A percentile compares a stretch with the other conserved stretches of the same genome.
Conservation (phyloP, 352 stramenopile genomes). For the Aphanomyces cochlioides region DNA sequence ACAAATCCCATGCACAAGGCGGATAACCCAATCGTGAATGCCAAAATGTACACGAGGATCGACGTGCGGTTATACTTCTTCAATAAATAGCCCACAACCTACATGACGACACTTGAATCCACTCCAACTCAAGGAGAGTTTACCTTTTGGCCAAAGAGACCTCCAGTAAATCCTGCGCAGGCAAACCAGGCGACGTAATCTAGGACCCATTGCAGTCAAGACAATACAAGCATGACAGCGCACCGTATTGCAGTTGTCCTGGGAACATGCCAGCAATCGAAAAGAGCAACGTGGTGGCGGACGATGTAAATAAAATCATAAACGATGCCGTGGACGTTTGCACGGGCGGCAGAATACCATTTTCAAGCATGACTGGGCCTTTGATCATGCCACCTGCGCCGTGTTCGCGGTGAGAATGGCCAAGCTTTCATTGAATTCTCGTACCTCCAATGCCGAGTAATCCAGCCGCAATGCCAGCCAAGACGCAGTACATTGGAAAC, state of each 20-base stretch:
- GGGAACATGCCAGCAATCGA: conserved; percentile 77
- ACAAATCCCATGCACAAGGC: conserved; percentile 66
- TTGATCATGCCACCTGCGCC: conserved; percentile 91
- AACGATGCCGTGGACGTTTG: conserved; percentile 91
- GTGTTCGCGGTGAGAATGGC: neutral
- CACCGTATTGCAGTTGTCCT: conserved; percentile 54
- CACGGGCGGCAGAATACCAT: conserved; percentile 88
- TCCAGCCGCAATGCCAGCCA: conserved; percentile 92
- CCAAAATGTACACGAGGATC: conserved; percentile 79
- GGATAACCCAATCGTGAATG: conserved; percentile 65
- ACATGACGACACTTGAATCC: conserved; percentile 46
- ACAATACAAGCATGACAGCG: conserved; percentile 43
- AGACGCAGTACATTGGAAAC: conserved; percentile 90
- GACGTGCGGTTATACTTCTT: conserved; percentile 86
- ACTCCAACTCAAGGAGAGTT: neutral
- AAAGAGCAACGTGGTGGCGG: conserved; percentile 90
- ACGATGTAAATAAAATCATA: conserved; percentile 89
- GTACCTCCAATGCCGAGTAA: conserved; percentile 91
- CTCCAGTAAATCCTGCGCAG: conserved; percentile 86
- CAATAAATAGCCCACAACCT: conserved; percentile 83
- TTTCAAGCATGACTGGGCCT: conserved; percentile 96
- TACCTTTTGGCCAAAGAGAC: conserved; percentile 66
- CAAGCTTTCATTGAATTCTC: neutral
- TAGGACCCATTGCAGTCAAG: conserved; percentile 55
- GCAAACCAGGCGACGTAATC: conserved; percentile 92